Evolutionary conservation across 371 early-diverging fungal species (phyloP).

Genomic region (Capillidium rhysosporum): DNA sequence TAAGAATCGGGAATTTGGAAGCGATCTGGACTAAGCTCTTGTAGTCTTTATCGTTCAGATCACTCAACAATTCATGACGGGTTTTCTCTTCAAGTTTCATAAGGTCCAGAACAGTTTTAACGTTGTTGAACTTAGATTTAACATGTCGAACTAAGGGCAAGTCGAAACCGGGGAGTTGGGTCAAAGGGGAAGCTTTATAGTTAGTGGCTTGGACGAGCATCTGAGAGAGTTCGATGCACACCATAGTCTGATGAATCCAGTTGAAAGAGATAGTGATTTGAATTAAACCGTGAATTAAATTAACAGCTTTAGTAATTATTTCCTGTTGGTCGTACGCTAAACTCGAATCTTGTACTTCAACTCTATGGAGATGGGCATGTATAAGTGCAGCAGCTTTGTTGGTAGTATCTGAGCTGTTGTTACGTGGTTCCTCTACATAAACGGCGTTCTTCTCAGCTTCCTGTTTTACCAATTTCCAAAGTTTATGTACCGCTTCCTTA

Average conservation of each 20-base stretch:
- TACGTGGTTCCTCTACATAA: conserved; percentile 24
- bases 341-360: conserved; percentile 28
- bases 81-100: conserved; percentile 30
- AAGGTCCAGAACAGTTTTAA: conserved; percentile 30
- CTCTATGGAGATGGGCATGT: conserved; percentile 65
- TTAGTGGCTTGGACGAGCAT: conserved; percentile 63
- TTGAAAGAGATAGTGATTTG: conserved; percentile 73
- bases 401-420: conserved; percentile 20
- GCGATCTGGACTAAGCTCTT: conserved; percentile 51
- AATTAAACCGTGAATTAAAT: conserved; percentile 58
- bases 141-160: conserved; percentile 8
- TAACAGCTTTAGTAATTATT: conserved; percentile 45
- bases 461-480: conserved; percentile 28
- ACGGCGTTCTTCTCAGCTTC: conserved; percentile 37
- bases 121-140: conserved; percentile 7
- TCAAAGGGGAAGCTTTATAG: conserved; percentile 45
- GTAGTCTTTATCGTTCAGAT: conserved; percentile 28
- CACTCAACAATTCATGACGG: conserved; percentile 24
- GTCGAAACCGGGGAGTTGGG: conserved; percentile 65
- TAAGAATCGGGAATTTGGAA: conserved; percentile 35
- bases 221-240: conserved; percentile 47
- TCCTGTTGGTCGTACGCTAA: conserved; percentile 40
- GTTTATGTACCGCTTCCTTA: conserved; percentile 19
- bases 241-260: conserved; percentile 40
- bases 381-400: conserved; percentile 62